Evolutionary conservation across 352 stramenopile species (phyloP), one percentile per base, ranked within the genome.

Genomic region (Elongisporangium anandrum): DNA sequence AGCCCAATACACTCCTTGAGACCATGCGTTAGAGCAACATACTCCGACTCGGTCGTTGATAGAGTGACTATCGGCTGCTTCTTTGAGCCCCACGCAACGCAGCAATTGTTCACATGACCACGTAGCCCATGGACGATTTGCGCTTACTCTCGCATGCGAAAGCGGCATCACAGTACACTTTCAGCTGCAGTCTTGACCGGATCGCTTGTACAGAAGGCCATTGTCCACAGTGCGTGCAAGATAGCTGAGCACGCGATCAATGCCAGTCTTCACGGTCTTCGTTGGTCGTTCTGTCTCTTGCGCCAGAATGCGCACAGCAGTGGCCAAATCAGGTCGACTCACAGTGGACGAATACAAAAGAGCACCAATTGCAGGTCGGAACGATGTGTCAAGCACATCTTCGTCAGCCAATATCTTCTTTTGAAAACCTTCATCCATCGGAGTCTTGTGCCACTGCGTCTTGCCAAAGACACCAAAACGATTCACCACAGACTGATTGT

Each of bases 1-100:
- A 67, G 55, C 41, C 51, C 55, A 63, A 63, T 63, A 62, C 55
- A 63, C 48, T 59, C 61, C 56, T 60, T 58, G 1, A 61, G 29
- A 1, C 20, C 60, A 17, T 53, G n/a, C 4, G 23, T 17, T 15
- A 67, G 23, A 22, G 55, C 55, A 15, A 66, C 21, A 12, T 55
- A 63, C 29, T 62, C 61, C 2, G 61, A 52, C 19, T 63, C 56
- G 17, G 55, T 56, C 17, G 61, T 60, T 21, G 55, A 63, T 39
- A 63, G 20, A 15, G 60, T 58, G 2, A 66, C 60, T 6, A 62
- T 66, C 3, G 60, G 54, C 23, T 66, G 60, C 21, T 59, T 63
- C 55, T 67, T 63, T 2, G 50, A 59, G 1, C 51, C 50, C 41
- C 61, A 63, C 1, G 23, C 55, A 24, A 60, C 24, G 12, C 24